Evolutionary conservation across 306 rosid genomes (phyloP), one percentile per base, ranked within the genome.

Genomic region (Dicorynia guianensis): DNA sequence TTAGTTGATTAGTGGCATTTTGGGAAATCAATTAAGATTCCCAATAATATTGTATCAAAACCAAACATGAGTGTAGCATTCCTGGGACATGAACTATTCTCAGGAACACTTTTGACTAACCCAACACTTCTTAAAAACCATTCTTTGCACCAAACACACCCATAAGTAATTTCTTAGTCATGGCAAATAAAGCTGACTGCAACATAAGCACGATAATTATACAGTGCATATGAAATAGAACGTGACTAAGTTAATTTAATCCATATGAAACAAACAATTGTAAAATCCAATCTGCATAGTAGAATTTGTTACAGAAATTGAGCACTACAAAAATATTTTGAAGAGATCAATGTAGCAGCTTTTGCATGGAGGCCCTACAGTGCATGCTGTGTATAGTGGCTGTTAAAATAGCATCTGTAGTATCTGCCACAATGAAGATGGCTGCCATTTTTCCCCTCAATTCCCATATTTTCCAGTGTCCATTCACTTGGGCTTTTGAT

Each of bases 211-310:
- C 11, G 49, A 13, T 62, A 61, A 7, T 48, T 15, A 9, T 4
- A 8, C 72, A 52, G 36, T 25, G 30, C n/a, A n/a, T n/a, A n/a
- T n/a, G n/a, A n/a, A n/a, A n/a, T n/a, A n/a, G n/a, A n/a, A n/a
- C n/a, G n/a, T n/a, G n/a, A n/a, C n/a, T n/a, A n/a, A n/a, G n/a
- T n/a, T n/a, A n/a, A n/a, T n/a, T n/a, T n/a, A n/a, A n/a, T n/a
- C n/a, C n/a, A n/a, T n/a, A n/a, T n/a, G n/a, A n/a, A n/a, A n/a
- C 58, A 20, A 35, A 74, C 30, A 65, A 49, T 10, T 71, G 40
- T 39, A 18, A 20, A n/a, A 47, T 57, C 66, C 33, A 25, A 25
- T 25, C 30, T 42, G 43, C 62, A 19, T 19, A 30, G 40, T 66
- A 54, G 10, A 12, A 49, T 11, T 13, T 54, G 11, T 54, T 47